Base-by-base conservation (phyloP, 805 yeast genomes). In the Spathaspora boniae region DNA sequence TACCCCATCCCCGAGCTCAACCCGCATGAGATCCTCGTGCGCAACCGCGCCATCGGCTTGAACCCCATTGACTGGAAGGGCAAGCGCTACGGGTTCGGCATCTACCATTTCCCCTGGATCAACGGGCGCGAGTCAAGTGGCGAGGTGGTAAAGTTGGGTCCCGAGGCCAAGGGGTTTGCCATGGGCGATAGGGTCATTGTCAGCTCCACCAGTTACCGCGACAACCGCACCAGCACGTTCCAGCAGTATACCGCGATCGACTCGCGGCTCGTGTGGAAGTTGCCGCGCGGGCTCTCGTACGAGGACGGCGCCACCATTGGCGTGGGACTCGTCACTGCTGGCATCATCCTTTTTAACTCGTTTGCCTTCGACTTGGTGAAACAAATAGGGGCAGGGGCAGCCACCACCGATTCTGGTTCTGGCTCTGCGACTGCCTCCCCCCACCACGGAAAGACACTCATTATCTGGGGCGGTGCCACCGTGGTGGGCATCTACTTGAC, bases 11-110 rank as follows among this genome's bases (percentile, higher is more conserved):
- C 52, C 2, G 43, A 41, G 16, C 21, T 53, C 7, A 30, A 38
- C 2, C 45, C 36, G 9, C 27, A 51, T 36, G 63, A 58, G 33
- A 43, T 58, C 19, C 41, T 58, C 25, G 47, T 58, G 4, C 30
- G 37, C 12, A 58, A 57, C 33, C 47, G 38, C 31, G 60, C 55
- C 30, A 54, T 69, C 29, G 76, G 76, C 0, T 44, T 70, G 26
- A 70, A 70, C 42, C 76, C 73, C 7, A 58, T 70, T 21, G 76
- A 70, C 44, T 70, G 76, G 76, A 70, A 70, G 45, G 68, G 70
- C 6, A 65, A 66, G 33, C 66, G 63, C 36, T 70, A 62, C 42
- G 54, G 57, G 27, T 71, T 71, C 50, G 74, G 72, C 16, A 60
- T 70, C 6, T 64, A 70, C 42, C 60, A 67, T 9, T 68, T 70